phyloP scores from a whole-genome alignment of 129 eudicot genomes.

The Centrapalus pauciflorus region DNA sequence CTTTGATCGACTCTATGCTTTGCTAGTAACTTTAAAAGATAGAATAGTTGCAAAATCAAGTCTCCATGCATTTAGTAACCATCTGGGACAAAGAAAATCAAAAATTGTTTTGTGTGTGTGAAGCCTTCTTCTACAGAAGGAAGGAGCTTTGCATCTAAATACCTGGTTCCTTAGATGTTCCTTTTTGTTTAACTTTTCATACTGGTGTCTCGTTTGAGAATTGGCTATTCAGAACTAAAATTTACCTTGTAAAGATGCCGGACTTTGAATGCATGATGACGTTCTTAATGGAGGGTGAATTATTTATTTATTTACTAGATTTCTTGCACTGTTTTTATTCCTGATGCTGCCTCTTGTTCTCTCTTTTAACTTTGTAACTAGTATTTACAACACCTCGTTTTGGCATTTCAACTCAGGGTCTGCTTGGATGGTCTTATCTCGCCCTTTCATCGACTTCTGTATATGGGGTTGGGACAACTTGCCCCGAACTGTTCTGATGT shows the following conservation, averaged over 20 bases:
- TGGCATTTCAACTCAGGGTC: conserved; percentile 43
- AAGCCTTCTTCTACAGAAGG: too few species aligned
- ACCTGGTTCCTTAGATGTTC: background rate
- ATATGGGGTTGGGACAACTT: conserved; percentile 82
- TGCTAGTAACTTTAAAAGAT: background rate
- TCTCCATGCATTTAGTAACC: too few species aligned
- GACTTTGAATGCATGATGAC: background rate
- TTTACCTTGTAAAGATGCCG: background rate
- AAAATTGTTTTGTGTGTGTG: too few species aligned
- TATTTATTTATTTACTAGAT: background rate
- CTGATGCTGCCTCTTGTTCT: background rate
- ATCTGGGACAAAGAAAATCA: background rate
- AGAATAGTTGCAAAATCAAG: background rate
- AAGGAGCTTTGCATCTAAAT: too few species aligned
- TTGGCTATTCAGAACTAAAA: background rate
- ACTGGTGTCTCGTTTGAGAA: too few species aligned
- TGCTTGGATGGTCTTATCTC: conserved; percentile 71
- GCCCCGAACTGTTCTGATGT: conserved; percentile 67
- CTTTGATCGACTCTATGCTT: background rate
- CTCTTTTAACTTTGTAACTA: background rate
- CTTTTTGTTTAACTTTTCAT: background rate
- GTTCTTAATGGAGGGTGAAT: background rate
- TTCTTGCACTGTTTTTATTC: background rate
- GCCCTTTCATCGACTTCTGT: conserved; percentile 59
- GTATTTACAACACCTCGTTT: background rate